Base-by-base conservation (phyloP, 345 rosid species). In the Geranium brycei region DNA sequence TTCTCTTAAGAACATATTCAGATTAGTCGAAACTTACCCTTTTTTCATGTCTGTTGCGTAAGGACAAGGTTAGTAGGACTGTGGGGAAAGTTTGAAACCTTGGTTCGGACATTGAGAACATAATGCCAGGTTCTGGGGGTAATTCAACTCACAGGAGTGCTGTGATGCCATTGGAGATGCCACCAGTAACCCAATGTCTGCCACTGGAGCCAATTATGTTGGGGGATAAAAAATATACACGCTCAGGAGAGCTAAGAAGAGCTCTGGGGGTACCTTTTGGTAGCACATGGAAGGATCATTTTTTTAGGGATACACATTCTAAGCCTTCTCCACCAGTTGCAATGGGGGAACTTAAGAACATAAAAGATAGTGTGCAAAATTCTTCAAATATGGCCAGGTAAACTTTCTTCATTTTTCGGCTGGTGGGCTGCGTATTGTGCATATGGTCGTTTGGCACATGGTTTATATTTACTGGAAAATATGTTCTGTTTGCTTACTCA, bases 311-410 rank as follows among this genome's bases (percentile, higher is more conserved):
- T 75, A 68, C 82, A 10, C 84, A 79, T 67, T 72, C 80, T 10
- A 90, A 79, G 76, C 82, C 79, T 66, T 41, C 84, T 55, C 82
- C 89, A 63, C 85, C 90, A 4, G 81, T 80, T 51, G 88, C 91
- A 17, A 76, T 81, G 1, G 95, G 88, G 75, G 96, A 93, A 80
- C 86, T 93, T 17, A 93, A 85, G 76, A 83, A 81, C 58, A 78
- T 85, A 17, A 93, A 93, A 83, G 97, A 87, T 71, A 89, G 95
- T 69, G 90, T 93, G 71, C 80, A 79, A 73, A 95, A 84, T 81
- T 64, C 92, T 63, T 75, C 86, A 30, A 80, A 78, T 74, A 87
- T 80, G 70, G 97, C 99, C 74, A 80, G 83, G 97, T 93, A 82
- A 66, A 14, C 30, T 63, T 30, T 38, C 51, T 4, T 28, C 58